Conservation (phyloP, 2,329 filamentous ascomycete species). For the Botrytis squamosa region DNA sequence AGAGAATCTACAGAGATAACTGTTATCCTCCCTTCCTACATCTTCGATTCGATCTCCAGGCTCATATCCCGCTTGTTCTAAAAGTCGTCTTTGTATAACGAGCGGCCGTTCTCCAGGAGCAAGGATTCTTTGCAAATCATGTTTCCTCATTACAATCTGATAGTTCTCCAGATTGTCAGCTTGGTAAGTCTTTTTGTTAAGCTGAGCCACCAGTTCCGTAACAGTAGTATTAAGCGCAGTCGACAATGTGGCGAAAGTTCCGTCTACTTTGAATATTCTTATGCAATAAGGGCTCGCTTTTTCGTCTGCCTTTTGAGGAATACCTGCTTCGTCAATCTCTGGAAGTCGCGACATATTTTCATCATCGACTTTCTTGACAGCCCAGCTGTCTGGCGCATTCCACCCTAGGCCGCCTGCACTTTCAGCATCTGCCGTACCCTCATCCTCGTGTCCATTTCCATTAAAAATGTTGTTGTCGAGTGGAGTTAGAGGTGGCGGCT, state of each 20-base stretch:
- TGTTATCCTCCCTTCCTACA: constrained; percentile 93
- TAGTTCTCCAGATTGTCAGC: constrained; percentile 91
- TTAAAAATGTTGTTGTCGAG: constrained; percentile 57
- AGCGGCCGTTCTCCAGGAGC: constrained; percentile 77
- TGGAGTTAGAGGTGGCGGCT: constrained; percentile 68
- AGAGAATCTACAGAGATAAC: constrained; percentile 92
- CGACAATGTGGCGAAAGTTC: constrained; percentile 90
- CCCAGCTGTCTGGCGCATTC: constrained; percentile 97
- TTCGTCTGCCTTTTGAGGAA: constrained; percentile 69
- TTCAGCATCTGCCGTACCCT: constrained; percentile 39
- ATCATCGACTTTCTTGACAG: constrained; percentile 72
- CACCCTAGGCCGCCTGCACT: constrained; percentile 56
- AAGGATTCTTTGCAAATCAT: constrained; percentile 82
- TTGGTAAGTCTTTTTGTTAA: constrained; percentile 91
- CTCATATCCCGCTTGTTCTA: constrained; percentile 90
- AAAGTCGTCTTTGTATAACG: constrained; percentile 83
- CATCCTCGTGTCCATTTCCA: constrained; percentile 45
- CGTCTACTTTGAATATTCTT: constrained; percentile 89
- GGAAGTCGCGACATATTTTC: constrained; percentile 56
- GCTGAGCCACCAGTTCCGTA: constrained; percentile 79
- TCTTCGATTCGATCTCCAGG: constrained; percentile 86
- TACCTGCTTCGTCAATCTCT: constrained; percentile 67
- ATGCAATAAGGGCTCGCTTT: constrained; percentile 82
- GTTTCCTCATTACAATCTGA: constrained; percentile 91
- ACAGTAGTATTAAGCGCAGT: constrained; percentile 82